Base-by-base conservation (phyloP, 768 basidiomycete genomes). In the Chalciporus sphaerocephalus region DNA sequence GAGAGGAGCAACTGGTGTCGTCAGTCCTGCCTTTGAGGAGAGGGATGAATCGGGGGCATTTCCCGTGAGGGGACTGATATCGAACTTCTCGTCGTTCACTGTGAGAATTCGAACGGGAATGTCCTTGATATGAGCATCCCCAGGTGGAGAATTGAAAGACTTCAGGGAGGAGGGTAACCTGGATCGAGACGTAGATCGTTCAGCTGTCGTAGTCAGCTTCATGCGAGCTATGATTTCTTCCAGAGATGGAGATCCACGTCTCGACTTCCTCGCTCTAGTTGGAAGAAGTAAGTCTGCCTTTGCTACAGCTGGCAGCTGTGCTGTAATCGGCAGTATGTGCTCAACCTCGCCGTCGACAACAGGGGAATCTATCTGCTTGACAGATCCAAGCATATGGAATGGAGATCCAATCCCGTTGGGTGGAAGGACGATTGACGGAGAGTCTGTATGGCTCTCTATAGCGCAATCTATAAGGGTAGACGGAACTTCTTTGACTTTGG, bases 141-240 rank as follows among this genome's bases (percentile, higher is more conserved):
- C 35, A 55, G 52, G 40, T n/a, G 52, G 37, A 27, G 36, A 38
- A 47, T 46, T 56, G 41, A 8, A 30, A 15, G 27, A n/a, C 30
- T 35, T 39, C 47, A 66, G 54, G 61, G 71, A 70, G 22, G 60
- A 57, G 20, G 69, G 69, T 28, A 70, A 56, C 39, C 67, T 69
- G 25, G 48, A 51, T 54, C 17, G 52, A 53, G 51, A 52, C 17
- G 13, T 21, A 22, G 25, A 49, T 53, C 46, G 55, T 52, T 63
- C 57, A 52, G 45, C 42, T 49, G 51, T 32, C 44, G 32, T 38
- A 23, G 47, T 48, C 48, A 44, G 64, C 58, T 48, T 68, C 54
- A 87, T 55, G 51, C 74, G 84, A 33, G 85, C 81, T 24, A 80
- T 78, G 47, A 89, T 88, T 57, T 89, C 81, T 53, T 86, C 86